phyloP scores from a whole-genome alignment of 2,329 filamentous ascomycete species.

The Penicillium sumatraense region DNA sequence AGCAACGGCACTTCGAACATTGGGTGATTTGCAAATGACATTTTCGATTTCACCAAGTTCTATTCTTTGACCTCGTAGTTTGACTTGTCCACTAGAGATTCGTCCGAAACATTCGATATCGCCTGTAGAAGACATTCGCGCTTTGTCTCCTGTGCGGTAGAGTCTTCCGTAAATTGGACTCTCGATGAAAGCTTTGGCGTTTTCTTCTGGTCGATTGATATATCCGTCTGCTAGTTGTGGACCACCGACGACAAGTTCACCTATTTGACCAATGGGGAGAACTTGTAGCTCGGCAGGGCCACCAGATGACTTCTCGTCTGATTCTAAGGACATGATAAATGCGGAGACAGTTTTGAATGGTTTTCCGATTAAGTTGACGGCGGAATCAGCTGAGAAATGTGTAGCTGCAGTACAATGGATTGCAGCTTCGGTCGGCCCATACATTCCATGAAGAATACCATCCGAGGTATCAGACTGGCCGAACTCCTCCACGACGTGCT shows the following conservation, averaged over 20 bases:
- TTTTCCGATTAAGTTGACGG: slow-evolving; percentile 72
- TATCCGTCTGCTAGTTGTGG: slow-evolving; percentile 80
- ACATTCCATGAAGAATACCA: slow-evolving; percentile 87
- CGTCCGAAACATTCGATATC: slow-evolving; percentile 83
- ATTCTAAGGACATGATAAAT: slow-evolving; percentile 65
- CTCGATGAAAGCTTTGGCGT: slow-evolving; percentile 70
- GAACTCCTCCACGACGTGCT: slow-evolving; percentile 77
- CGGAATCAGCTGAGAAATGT: slow-evolving; percentile 59
- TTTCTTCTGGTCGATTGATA: slow-evolving; percentile 79
- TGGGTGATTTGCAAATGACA: slow-evolving; percentile 63
- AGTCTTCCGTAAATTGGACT: slow-evolving; percentile 67
- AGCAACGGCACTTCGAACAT: slow-evolving; percentile 69
- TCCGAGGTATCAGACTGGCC: slow-evolving; percentile 59
- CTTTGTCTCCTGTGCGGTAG: slow-evolving; percentile 87
- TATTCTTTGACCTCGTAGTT: slow-evolving; percentile 81
- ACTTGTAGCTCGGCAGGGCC: slow-evolving; percentile 52
- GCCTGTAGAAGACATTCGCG: slow-evolving; percentile 68
- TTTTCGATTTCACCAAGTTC: slow-evolving; percentile 81
- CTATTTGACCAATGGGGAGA: slow-evolving; percentile 68
- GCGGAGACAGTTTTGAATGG: slow-evolving; percentile 82
- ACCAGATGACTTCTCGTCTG: slow-evolving; percentile 21
- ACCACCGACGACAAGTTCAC: slow-evolving; percentile 82
- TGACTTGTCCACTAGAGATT: slow-evolving; percentile 79
- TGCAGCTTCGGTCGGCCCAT: slow-evolving; percentile 88
- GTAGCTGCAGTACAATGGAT: slow-evolving; percentile 86